Percentiles rank a stretch among this genome's conserved stretches.
Evolutionary conservation across 2,329 filamentous ascomycete species (phyloP).

Genomic region (Penicillium brevicompactum): DNA sequence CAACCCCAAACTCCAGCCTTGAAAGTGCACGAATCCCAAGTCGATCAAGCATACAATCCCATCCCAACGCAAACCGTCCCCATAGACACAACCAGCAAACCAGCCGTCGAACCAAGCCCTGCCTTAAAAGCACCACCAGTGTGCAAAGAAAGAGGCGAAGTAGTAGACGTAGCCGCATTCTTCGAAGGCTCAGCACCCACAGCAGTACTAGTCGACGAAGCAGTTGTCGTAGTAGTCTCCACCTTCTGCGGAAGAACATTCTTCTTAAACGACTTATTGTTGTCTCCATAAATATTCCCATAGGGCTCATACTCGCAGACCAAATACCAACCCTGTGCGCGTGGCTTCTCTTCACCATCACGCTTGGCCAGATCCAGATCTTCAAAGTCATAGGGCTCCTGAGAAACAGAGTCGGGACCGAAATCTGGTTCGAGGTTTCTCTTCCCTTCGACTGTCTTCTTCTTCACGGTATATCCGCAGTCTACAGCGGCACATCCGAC

Average conservation of each 20-base stretch:
- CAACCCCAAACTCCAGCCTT: not conserved
- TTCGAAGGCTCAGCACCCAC: conserved; percentile 15
- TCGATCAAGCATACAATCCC: not conserved
- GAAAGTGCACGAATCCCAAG: not conserved
- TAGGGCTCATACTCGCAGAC: conserved; percentile 71
- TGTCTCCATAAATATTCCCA: conserved; percentile 59
- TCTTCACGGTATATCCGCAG: conserved; percentile 38
- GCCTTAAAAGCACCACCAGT: conserved; percentile 8
- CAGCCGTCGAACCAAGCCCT: conserved; percentile 5
- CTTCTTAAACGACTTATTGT: conserved; percentile 32
- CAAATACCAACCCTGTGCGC: conserved; percentile 62
- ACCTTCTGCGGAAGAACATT: conserved; percentile 29
- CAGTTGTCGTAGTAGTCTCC: conserved; percentile 19
- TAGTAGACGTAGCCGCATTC: conserved; percentile 20
- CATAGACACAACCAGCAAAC: conserved; percentile 11
- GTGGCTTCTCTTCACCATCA: not conserved
- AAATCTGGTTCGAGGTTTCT: conserved; percentile 10
- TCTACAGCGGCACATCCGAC: conserved; percentile 58
- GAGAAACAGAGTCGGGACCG: too few species aligned
- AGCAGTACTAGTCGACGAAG: conserved; percentile 17
- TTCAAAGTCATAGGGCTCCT: not conserved
- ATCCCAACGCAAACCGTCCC: conserved; percentile 16
- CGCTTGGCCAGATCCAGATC: not conserved
- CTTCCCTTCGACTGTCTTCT: conserved; percentile 26
- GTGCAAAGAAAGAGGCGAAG: conserved; percentile 3